phyloP scores from a whole-genome alignment of 169 alveolate genomes.

The Babesia gibsoni region DNA sequence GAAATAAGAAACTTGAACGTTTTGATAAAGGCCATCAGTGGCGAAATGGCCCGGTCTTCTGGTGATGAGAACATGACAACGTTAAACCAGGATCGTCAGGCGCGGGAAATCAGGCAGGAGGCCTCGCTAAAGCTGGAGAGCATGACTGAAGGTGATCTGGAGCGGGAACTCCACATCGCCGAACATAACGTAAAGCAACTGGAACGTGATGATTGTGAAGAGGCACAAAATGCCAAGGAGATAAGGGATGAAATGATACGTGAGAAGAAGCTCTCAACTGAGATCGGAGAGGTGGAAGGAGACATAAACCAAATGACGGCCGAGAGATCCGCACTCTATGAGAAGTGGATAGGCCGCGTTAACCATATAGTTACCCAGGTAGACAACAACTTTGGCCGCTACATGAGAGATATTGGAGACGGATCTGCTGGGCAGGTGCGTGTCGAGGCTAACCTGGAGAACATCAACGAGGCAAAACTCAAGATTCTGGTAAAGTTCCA shows the following conservation, averaged over 20 bases:
- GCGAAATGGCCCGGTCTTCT: constrained; percentile 16
- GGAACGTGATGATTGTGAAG: constrained; percentile 63
- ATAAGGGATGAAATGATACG: constrained; percentile 42
- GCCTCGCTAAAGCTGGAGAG: constrained; percentile 26
- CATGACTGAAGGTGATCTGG: constrained; percentile 53
- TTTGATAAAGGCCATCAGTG: constrained; percentile 40
- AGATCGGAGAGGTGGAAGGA: constrained; percentile 41
- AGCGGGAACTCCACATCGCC: constrained; percentile 60
- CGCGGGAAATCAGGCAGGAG: constrained; percentile 22
- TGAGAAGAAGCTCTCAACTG: constrained; percentile 46
- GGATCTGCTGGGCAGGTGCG: constrained; percentile 70
- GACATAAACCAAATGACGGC: background rate
- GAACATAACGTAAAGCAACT: constrained; percentile 59
- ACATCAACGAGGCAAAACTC: constrained; percentile 62
- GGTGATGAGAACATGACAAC: background rate
- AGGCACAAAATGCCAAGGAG: constrained; percentile 53
- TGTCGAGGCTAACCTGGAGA: constrained; percentile 60
- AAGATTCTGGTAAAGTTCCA: constrained; percentile 64
- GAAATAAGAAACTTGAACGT: constrained; percentile 53
- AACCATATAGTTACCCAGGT: constrained; percentile 53
- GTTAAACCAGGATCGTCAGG: constrained; percentile 12
- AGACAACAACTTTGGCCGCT: constrained; percentile 60
- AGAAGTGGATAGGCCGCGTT: constrained; percentile 52
- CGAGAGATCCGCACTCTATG: constrained; percentile 5
- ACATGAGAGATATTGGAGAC: constrained; percentile 64